These are phyloP conservation scores for Chlorella sorokiniana DNA, from an alignment of 139 green algal species.

Conservation along the genomic window DNA sequence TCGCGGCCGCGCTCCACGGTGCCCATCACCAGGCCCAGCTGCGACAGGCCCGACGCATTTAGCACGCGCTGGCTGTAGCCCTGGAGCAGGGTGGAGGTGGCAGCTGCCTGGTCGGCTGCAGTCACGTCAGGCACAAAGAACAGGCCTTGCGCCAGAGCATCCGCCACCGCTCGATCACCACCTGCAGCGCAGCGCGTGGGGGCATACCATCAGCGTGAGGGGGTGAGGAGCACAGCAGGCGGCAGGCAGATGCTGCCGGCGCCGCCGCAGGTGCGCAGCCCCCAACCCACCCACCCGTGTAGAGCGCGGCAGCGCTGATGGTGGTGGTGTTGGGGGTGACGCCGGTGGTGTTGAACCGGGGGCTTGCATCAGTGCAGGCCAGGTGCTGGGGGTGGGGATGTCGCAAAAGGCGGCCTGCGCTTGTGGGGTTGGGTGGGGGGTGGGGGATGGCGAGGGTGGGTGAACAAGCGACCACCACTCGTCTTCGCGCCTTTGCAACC, in stretches of 20 bases:
- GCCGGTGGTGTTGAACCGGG: not conserved
- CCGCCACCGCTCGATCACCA: not conserved
- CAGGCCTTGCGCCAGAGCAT: not conserved
- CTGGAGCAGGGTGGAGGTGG: not conserved
- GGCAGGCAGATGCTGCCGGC: too few species aligned
- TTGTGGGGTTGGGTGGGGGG: not conserved
- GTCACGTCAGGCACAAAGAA: slow-evolving; percentile 29
- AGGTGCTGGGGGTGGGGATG: slow-evolving; percentile 54
- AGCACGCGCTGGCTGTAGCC: not conserved
- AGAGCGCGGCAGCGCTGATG: not conserved
- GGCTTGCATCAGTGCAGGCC: slow-evolving; percentile 56
- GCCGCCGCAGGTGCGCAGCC: too few species aligned
- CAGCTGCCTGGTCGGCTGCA: not conserved
- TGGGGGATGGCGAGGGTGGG: too few species aligned
- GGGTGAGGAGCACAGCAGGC: too few species aligned
- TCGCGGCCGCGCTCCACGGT: slow-evolving; percentile 9
- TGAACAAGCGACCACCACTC: too few species aligned
- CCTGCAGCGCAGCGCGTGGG: not conserved
- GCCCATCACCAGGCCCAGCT: slow-evolving; percentile 47
- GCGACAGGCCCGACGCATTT: slow-evolving; percentile 32
- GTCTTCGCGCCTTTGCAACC: too few species aligned
- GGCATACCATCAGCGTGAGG: not conserved
- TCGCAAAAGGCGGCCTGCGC: slow-evolving; percentile 35
- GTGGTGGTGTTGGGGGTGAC: not conserved
- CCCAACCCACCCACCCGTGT: not conserved